Evolutionary conservation across 768 basidiomycete species (phyloP).

Genomic region (Collybia nuda): DNA sequence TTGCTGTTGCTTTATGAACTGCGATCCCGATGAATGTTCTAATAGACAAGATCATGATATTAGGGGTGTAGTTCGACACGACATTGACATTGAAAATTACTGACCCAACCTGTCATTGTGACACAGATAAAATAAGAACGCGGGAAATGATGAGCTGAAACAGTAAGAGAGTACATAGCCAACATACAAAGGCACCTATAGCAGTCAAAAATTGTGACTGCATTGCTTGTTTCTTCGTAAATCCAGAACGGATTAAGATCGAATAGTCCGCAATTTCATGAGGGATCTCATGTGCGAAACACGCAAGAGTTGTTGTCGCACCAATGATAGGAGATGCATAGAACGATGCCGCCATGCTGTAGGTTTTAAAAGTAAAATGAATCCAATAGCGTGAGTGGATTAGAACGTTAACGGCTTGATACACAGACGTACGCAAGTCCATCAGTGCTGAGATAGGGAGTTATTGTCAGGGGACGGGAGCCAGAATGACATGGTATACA

Average conservation of each 20-base stretch:
- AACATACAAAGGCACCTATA: slow-evolving; percentile 85
- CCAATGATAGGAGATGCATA: slow-evolving; percentile 94
- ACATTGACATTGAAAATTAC: slow-evolving; percentile 5
- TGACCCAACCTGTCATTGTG: slow-evolving; percentile 39
- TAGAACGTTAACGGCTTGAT: neutral
- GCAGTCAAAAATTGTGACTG: slow-evolving; percentile 91
- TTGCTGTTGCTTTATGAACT: slow-evolving; percentile 73
- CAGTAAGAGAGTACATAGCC: slow-evolving; percentile 21
- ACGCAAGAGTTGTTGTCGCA: slow-evolving; percentile 92
- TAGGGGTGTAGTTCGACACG: slow-evolving; percentile 7
- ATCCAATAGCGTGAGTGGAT: neutral
- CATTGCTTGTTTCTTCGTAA: slow-evolving; percentile 91
- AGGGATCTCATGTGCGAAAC: slow-evolving; percentile 93
- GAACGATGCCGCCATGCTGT: slow-evolving; percentile 93
- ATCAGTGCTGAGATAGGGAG: slow-evolving; percentile 63
- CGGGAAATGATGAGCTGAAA: neutral
- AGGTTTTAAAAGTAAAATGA: neutral
- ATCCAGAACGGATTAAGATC: slow-evolving; percentile 87
- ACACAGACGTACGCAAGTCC: slow-evolving; percentile 65
- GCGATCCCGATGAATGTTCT: slow-evolving; percentile 89
- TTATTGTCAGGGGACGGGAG: slow-evolving; percentile 13
- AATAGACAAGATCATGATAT: slow-evolving; percentile 17
- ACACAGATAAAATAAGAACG: too few relatives aligned
- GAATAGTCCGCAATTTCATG: slow-evolving; percentile 98
- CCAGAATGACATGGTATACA: slow-evolving; percentile 10